Evolutionary conservation across 1,284 basidiomycete species (phyloP), one percentile per base, ranked within the genome.

Genomic region (Pyrrhoderma noxium): DNA sequence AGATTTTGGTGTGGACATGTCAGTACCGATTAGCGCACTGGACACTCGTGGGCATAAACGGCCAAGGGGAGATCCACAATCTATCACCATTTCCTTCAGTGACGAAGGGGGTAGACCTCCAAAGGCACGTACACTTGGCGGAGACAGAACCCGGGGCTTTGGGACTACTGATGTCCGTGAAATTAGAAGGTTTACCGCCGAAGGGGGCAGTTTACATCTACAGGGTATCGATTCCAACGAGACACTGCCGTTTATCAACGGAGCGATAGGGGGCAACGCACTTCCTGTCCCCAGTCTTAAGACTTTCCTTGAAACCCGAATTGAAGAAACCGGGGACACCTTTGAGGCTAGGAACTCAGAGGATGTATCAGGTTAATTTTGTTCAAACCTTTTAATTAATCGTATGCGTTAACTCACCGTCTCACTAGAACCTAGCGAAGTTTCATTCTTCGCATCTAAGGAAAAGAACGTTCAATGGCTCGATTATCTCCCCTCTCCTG

Each of bases 331-430:
- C 19, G 80, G 84, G 11, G 80, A 89, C 53, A 62, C 81, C 11
- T 68, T 96, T 41, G 91, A 96, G 62, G 89, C 75, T 0, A 75
- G 82, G 57, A 97, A 99, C 69, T 75, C 82, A 22, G 82, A 85
- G 51, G 74, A 75, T 21, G 74, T 56, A 11, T 54, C 73, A 48
- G 76, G 85, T 80, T 60, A 49, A 72, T 70, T 19, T 34, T 40
- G 41, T 16, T 11, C 11, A 31, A 31, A 31, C 5, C 11, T 11
- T 31, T 5, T 31, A 31, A 31, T 31, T 11, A 31, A 11, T 11
- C 11, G 27, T 11, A 31, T 31, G 7, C 7, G 11, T 31, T 5
- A 5, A 31, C 27, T 31, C 36, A 5, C 49, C 42, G 27, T 51
- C 49, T 21, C 9, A 31, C 49, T 59, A 84, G 82, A 74, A 23